Evolutionary conservation across 2,329 filamentous ascomycete species (phyloP).

Genomic region (Pseudocercospora musae): DNA sequence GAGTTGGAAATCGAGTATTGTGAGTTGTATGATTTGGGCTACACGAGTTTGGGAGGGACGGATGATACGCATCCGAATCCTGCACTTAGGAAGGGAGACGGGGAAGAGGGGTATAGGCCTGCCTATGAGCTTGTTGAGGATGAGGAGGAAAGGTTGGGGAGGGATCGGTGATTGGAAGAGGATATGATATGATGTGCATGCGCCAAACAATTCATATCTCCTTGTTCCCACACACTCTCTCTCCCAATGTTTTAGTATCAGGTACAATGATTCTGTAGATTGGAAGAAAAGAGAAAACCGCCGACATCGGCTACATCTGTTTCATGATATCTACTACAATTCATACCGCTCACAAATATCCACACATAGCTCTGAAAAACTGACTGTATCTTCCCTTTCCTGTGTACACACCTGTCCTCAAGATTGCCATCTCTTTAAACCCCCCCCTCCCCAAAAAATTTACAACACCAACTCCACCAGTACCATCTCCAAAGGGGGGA

Average conservation of each 20-base stretch:
- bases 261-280: background rate
- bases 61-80: conserved; percentile 90
- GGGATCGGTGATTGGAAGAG: conserved; percentile 41
- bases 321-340: background rate
- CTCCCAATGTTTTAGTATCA: too few relatives aligned
- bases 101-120: conserved; percentile 56
- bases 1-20: conserved; percentile 81
- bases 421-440: background rate
- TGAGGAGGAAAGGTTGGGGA: conserved; percentile 72
- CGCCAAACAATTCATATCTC: background rate
- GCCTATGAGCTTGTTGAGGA: conserved; percentile 54
- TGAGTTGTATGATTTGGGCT: conserved; percentile 79
- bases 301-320: background rate
- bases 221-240: background rate
- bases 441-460: background rate
- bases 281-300: background rate
- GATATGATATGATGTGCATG: background rate
- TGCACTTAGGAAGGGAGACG: conserved; percentile 50
- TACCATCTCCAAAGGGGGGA: too few relatives aligned
- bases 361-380: background rate
- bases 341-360: background rate
- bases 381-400: background rate
- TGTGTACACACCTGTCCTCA: background rate
- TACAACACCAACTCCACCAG: background rate
- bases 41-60: conserved; percentile 87